A percentile compares a stretch with the other conserved stretches of the same genome.
These are phyloP conservation scores for Tylopilus vinaceipallidus DNA, from an alignment of 768 basidiomycete genomes.

Conservation along the genomic window DNA sequence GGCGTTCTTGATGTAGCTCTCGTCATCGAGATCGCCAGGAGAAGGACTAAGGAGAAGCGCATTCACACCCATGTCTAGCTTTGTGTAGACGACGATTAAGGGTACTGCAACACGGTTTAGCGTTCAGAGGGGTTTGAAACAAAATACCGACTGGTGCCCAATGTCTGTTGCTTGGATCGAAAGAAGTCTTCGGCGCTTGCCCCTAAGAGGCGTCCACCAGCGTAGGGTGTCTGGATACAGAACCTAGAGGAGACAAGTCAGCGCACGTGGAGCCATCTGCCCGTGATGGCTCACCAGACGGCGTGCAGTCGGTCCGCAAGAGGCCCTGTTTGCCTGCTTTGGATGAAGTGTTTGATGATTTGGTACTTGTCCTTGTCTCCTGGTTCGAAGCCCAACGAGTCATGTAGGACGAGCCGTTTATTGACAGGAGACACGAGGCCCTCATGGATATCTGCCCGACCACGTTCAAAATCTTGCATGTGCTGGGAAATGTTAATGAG, in stretches of 20 bases:
- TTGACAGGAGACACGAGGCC: neutral
- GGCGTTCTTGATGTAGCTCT: neutral
- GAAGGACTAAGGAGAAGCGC: no score
- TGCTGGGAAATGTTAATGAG: neutral
- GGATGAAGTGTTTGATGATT: neutral
- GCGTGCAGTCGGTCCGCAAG: neutral
- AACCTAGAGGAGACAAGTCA: neutral
- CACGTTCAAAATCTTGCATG: neutral
- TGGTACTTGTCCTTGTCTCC: neutral
- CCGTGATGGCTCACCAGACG: neutral
- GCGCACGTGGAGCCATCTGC: neutral
- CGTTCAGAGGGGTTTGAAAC: neutral
- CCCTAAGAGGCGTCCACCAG: neutral
- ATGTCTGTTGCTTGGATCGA: neutral
- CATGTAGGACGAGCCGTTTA: neutral
- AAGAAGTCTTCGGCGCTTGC: neutral
- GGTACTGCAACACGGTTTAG: neutral
- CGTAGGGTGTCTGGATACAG: neutral
- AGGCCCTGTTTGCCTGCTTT: neutral
- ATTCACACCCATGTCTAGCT: neutral
- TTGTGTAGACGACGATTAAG: neutral
- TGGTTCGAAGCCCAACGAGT: neutral
- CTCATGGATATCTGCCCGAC: neutral
- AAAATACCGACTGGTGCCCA: neutral
- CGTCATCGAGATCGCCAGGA: neutral